Conservation (phyloP, 352 stramenopile species). For the Phytophthora sp. region DNA sequence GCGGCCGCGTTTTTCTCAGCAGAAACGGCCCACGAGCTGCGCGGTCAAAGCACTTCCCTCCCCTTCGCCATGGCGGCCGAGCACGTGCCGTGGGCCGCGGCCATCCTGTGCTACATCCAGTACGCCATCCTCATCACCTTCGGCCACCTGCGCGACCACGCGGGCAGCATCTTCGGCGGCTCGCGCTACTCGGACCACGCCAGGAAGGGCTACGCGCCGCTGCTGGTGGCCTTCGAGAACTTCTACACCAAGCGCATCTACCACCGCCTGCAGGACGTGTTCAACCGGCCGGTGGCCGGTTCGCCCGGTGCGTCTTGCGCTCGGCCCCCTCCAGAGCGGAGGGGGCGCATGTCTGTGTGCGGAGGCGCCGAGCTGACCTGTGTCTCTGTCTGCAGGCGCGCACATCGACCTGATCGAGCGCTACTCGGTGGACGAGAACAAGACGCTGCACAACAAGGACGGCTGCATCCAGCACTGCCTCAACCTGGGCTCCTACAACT, state of each 20-base stretch:
- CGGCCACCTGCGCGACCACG: slow-evolving; percentile 78
- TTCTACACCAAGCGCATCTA: slow-evolving; percentile 99
- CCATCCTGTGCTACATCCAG: slow-evolving; percentile 86
- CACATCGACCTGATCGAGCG: slow-evolving; percentile 96
- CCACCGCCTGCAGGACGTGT: slow-evolving; percentile 95
- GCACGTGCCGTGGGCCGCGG: slow-evolving; percentile 66
- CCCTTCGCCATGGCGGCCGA: slow-evolving; percentile 51
- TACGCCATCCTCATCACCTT: slow-evolving; percentile 84
- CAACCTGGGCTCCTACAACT: slow-evolving; percentile 99
- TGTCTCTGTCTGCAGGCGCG: slow-evolving; percentile 39
- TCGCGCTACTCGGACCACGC: slow-evolving; percentile 72
- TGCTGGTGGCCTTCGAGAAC: slow-evolving; percentile 97
- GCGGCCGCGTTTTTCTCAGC: no score
- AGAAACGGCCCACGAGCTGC: no score
- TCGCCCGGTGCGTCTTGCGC: slow-evolving; percentile 45
- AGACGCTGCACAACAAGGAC: slow-evolving; percentile 79
- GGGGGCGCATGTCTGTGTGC: not conserved
- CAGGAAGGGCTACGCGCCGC: slow-evolving; percentile 86
- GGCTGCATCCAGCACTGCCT: slow-evolving; percentile 85
- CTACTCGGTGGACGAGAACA: slow-evolving; percentile 83
- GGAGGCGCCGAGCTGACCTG: not conserved
- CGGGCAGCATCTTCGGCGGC: slow-evolving; percentile 66
- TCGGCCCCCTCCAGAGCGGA: not conserved
- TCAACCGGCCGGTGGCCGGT: slow-evolving; percentile 78
- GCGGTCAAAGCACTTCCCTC: no score